Evolutionary conservation across 2,329 filamentous ascomycete genomes (phyloP).

Genomic region (Catunica adiposa): DNA sequence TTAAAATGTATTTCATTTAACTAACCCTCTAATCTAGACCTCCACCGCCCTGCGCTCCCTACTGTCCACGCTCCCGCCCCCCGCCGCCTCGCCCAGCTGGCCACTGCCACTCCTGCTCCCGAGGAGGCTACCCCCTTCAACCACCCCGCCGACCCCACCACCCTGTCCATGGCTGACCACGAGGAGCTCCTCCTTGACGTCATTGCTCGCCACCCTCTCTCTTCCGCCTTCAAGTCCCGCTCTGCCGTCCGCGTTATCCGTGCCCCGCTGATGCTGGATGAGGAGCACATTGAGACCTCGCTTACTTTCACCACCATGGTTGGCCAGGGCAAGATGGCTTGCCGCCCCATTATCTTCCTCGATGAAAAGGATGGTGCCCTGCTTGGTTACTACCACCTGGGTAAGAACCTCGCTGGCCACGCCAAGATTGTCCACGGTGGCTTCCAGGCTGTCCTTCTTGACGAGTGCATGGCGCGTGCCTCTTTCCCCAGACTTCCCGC

Average conservation of each 20-base stretch:
- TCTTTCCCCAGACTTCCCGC: conserved; percentile 80
- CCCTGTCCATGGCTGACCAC: conserved; percentile 8
- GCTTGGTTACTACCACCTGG: conserved; percentile 28
- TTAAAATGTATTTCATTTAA: too few relatives aligned
- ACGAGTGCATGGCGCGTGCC: conserved; percentile 76
- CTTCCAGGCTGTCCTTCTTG: conserved; percentile 76
- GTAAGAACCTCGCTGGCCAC: conserved; percentile 69
- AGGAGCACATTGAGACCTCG: conserved; percentile 12
- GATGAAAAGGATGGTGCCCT: conserved; percentile 13
- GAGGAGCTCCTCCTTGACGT: conserved; percentile 14
- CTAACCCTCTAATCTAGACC: background rate
- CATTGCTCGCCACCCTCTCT: conserved; percentile 10
- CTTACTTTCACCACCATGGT: conserved; percentile 11
- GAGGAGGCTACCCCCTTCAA: conserved; percentile 7
- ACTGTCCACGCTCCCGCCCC: background rate
- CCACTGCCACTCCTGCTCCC: conserved; percentile 6
- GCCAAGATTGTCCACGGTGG: conserved; percentile 84
- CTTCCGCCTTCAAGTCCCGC: conserved; percentile 11
- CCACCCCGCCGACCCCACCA: conserved; percentile 6
- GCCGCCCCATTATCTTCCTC: conserved; percentile 14
- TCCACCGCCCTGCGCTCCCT: conserved; percentile 4
- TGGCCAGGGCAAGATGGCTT: conserved; percentile 13
- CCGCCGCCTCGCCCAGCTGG: conserved; percentile 11
- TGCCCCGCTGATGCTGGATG: conserved; percentile 13
- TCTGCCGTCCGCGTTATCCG: conserved; percentile 12